These are phyloP conservation scores for Zhuliangozyma blackwelliae DNA, from an alignment of 1,139 yeast genomes.

Conservation along the genomic window DNA sequence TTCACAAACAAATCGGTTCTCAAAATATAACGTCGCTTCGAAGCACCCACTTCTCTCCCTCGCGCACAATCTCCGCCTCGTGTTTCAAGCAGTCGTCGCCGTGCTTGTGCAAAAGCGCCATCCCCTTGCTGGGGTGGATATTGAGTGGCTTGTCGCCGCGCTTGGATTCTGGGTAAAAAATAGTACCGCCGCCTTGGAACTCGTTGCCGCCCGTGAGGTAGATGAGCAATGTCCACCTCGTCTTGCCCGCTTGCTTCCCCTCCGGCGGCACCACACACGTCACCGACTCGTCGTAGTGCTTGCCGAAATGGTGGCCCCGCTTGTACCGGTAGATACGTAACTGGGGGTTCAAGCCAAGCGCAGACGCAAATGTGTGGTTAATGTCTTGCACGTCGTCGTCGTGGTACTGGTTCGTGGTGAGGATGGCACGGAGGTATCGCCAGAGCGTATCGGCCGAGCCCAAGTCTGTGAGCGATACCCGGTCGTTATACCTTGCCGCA, in stretches of 20 bases:
- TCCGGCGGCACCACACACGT: constrained; percentile 20
- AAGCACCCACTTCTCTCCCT: constrained; percentile 62
- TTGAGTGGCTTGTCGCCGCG: constrained; percentile 21
- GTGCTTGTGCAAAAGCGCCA: constrained; percentile 62
- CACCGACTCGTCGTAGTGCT: constrained; percentile 63
- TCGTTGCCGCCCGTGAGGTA: constrained; percentile 58
- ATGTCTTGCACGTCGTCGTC: constrained; percentile 25
- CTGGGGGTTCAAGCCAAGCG: constrained; percentile 55
- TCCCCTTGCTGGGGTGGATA: constrained; percentile 51
- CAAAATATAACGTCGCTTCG: constrained; percentile 53
- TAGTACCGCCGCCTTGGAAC: constrained; percentile 60
- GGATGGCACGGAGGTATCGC: constrained; percentile 33
- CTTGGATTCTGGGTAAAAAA: constrained; percentile 38
- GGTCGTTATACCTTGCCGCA: constrained; percentile 58
- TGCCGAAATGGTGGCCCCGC: constrained; percentile 58
- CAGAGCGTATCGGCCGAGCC: constrained; percentile 41
- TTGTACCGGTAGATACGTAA: constrained; percentile 53
- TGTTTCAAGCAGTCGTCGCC: constrained; percentile 64
- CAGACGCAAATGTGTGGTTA: constrained; percentile 25
- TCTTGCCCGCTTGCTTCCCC: constrained; percentile 27
- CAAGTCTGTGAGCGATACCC: constrained; percentile 40
- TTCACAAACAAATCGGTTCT: constrained; percentile 1
- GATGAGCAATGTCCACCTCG: constrained; percentile 58
- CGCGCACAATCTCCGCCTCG: constrained; percentile 51
- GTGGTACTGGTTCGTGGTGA: constrained; percentile 29